Evolutionary conservation across 768 basidiomycete genomes (phyloP), one percentile per base, ranked within the genome.

Genomic region (Porpolomopsis calyptriformis): DNA sequence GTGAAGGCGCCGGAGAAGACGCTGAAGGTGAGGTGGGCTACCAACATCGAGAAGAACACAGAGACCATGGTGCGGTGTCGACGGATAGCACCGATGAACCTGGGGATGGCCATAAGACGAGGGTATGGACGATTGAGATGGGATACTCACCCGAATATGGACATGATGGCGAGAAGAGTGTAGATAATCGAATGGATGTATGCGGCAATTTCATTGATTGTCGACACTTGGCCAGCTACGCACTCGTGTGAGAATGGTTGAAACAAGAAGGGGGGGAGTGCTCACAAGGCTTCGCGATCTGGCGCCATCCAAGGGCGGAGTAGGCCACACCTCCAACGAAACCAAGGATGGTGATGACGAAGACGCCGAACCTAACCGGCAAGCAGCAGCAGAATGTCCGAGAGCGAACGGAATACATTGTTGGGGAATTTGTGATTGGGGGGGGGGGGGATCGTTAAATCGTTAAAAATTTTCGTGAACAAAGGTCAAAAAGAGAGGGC

Each of bases 11-110:
- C 72, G 22, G 63, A 62, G 25, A 56, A 71, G 22, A 73, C 57
- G 53, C 68, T 72, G 61, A 73, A 69, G 23, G 70, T 34, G 19
- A 73, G 60, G 52, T 72, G 71, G 22, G 63, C 56, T 33, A 68
- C 48, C 50, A 72, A 65, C 47, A 66, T 63, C 12, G 53, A 58
- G 46, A 71, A 64, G 56, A 70, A 73, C 20, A 68, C 48, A 43
- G 59, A 64, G 56, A 76, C 60, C 43, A 71, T 60, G 18, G 57
- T 55, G 29, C 68, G 62, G 49, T 65, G 65, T 49, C 64, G 64
- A 26, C 55, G 59, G 33, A 67, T 61, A 14, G 70, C 72, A 43
- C 72, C 73, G 46, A 71, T 53, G 49, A 75, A 58, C 22, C 72
- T 73, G 46, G 1, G 14, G 11, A 24, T 10, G 12, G 26, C 24